Percentiles rank a stretch among this genome's conserved stretches.
These are phyloP conservation scores for Talaromyces adpressus DNA, from an alignment of 495 filamentous ascomycete species.

Conservation along the genomic window DNA sequence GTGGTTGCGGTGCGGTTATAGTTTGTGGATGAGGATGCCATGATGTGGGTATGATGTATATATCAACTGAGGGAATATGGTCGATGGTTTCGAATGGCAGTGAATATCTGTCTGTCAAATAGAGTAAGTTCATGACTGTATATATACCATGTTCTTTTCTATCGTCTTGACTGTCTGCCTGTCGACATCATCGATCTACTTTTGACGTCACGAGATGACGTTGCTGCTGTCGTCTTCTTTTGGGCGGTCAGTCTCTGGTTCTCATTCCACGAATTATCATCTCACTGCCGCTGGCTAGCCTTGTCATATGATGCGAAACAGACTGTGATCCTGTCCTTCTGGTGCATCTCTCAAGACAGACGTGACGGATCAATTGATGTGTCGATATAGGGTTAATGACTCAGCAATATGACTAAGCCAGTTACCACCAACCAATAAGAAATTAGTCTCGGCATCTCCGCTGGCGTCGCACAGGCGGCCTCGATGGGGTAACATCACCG, in stretches of 20 bases:
- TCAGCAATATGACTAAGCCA: not conserved
- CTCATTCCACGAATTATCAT: not conserved
- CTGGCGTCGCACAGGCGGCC: not conserved
- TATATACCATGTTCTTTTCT: not conserved
- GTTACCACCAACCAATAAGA: not conserved
- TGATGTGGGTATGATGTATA: not conserved
- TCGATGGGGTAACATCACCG: not conserved
- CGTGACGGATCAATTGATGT: not conserved
- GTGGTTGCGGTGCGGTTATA: not conserved
- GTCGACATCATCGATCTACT: conserved; percentile 1
- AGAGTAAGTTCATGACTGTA: not conserved
- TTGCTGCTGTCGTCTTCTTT: not conserved
- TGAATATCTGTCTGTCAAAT: not conserved
- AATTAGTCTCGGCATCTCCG: not conserved
- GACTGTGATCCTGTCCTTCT: not conserved
- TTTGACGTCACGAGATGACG: conserved; percentile 1
- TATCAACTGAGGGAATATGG: too few species aligned
- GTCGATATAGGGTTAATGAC: not conserved
- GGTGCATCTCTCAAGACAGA: not conserved
- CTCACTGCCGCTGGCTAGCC: not conserved
- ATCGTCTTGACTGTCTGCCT: not conserved
- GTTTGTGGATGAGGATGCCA: not conserved
- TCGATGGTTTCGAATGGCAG: not conserved
- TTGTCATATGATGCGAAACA: not conserved
- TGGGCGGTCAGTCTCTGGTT: not conserved